phyloP scores from a whole-genome alignment of 148 eudicot genomes.

The Rhododendron vialii region DNA sequence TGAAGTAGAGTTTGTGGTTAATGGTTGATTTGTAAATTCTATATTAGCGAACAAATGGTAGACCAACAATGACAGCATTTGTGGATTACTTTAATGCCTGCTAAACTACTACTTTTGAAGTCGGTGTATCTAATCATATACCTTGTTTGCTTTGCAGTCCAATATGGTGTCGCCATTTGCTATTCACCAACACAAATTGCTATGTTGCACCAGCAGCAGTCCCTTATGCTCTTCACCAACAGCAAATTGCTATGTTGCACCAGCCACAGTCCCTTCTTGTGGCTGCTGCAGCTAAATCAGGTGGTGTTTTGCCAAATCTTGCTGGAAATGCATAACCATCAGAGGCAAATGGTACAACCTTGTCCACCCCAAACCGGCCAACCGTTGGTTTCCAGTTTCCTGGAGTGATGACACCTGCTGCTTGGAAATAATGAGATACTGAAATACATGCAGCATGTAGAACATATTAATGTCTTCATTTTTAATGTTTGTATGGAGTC shows the following conservation, averaged over 20 bases:
- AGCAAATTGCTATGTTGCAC: constrained; percentile 62
- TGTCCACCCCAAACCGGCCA: constrained; percentile 65
- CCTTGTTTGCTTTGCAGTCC: constrained; percentile 47
- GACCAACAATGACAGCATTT: not conserved
- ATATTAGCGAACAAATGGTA: not conserved
- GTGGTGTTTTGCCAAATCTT: constrained; percentile 48
- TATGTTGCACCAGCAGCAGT: constrained; percentile 17
- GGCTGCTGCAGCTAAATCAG: constrained; percentile 82
- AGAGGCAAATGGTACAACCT: constrained; percentile 45
- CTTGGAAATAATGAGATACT: constrained; percentile 56
- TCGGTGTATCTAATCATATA: not conserved
- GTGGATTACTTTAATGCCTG: not conserved
- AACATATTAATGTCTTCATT: not conserved
- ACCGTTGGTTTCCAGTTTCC: constrained; percentile 73
- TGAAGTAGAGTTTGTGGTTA: too few relatives aligned
- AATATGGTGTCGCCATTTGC: constrained; percentile 83
- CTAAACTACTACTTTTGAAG: not conserved
- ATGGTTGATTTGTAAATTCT: too few relatives aligned
- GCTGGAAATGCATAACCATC: constrained; percentile 43
- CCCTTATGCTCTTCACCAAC: constrained; percentile 64
- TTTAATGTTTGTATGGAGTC: not conserved
- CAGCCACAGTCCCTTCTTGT: constrained; percentile 33
- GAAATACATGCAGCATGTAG: constrained; percentile 78
- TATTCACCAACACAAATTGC: constrained; percentile 88
- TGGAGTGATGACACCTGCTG: constrained; percentile 53